Base-by-base conservation (phyloP, 495 filamentous ascomycete species). In the Trichocladium uniseriatum region DNA sequence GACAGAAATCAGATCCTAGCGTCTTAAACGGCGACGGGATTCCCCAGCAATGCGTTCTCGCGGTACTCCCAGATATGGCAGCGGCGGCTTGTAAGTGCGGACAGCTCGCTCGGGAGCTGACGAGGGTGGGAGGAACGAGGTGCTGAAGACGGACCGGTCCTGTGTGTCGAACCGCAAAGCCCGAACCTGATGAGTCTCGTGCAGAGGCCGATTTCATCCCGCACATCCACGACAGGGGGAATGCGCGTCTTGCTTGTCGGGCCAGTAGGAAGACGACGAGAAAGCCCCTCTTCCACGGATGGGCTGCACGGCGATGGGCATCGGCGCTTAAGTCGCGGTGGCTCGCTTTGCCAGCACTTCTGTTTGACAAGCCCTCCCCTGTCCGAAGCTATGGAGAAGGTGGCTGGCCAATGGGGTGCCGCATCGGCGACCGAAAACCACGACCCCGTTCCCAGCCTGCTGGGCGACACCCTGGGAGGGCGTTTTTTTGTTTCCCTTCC, bases 241-340 rank as follows among this genome's bases (percentile, higher is more conserved):
- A 47, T 62, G 65, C 61, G 64, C 66, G 61, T 65, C 58, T 65
- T 61, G 60, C 52, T 18, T 29, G 15, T 45, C 34, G 46, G 35
- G 51, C 63, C 63, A 66, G 61, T 66, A 43, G 32, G 42, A 56
- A 27, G 48, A 27, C 29, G 49, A 44, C 44, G 21, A 60, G 47
- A 19, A 52, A 51, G 47, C 53, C 55, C 53, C 46, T 49, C 59
- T 52, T 52, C 52, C 60, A 49, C 60, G 46, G 57, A 59, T 45
- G 53, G 54, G 40, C 58, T 64, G 65, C 65, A 66, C 58, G 58
- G 37, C 20, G 35, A 39, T 56, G 46, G 57, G 58, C 57, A 55
- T 52, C 51, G 65, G 65, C 65, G 65, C 65, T 68, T 68, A 68
- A 60, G 47, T 48, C 44, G 53, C 50, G 46, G 53, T 60, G 50